Conservation (phyloP, 2,329 filamentous ascomycete genomes). For the Sporothrix phasma region DNA sequence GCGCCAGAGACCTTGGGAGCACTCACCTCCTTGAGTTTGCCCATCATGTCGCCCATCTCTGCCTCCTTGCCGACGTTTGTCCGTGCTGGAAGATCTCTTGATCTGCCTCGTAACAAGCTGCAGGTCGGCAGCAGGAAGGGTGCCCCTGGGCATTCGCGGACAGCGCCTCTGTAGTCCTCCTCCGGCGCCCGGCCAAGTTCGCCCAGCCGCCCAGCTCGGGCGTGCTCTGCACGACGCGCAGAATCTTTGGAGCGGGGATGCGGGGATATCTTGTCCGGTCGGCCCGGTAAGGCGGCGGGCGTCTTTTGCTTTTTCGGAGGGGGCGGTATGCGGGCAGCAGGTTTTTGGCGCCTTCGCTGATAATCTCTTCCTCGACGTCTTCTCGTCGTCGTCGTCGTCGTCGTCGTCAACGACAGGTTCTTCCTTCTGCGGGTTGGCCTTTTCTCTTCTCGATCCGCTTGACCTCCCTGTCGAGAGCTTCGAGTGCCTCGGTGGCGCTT, state of each 20-base stretch:
- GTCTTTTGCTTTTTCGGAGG: conserved; percentile 8
- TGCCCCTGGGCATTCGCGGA: conserved; percentile 28
- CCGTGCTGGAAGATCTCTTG: conserved; percentile 51
- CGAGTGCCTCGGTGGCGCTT: conserved; percentile 61
- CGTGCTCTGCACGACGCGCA: conserved; percentile 65
- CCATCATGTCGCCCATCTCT: conserved; percentile 96
- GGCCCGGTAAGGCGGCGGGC: conserved; percentile 19
- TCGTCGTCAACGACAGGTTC: conserved; percentile 38
- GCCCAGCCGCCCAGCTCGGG: conserved; percentile 66
- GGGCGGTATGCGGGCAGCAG: conserved; percentile 30
- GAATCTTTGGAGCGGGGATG: conserved; percentile 75
- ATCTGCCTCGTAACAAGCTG: conserved; percentile 60
- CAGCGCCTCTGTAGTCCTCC: conserved; percentile 68
- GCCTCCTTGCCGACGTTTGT: conserved; percentile 71
- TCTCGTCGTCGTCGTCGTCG: conserved; percentile 43
- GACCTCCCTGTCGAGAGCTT: conserved; percentile 56
- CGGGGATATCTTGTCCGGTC: conserved; percentile 53
- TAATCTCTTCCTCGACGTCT: conserved; percentile 45
- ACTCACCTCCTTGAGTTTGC: conserved; percentile 64
- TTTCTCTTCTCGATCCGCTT: conserved; percentile 36
- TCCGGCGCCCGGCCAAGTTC: conserved; percentile 64
- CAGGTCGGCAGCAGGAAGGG: conserved; percentile 55
- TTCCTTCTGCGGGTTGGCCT: conserved; percentile 23
- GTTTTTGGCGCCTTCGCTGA: conserved; percentile 48
- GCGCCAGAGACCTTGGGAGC: too few species aligned